Conservation (phyloP, 371 early-diverging fungal species). For the Mycotypha africana region DNA sequence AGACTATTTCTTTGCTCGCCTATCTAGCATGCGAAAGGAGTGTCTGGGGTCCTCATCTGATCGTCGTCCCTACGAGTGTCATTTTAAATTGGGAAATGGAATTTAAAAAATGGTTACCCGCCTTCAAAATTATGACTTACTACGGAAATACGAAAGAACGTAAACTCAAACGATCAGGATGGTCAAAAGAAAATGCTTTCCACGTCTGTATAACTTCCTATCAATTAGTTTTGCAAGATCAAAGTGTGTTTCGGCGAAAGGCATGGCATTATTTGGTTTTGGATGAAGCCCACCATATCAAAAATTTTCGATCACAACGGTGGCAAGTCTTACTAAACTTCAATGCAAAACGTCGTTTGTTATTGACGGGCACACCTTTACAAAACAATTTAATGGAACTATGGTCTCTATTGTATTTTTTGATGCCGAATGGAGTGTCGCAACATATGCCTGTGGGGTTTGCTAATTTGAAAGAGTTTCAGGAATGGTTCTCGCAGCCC, state of each 20-base stretch:
- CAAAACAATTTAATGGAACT: constrained; percentile 94
- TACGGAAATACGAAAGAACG: constrained; percentile 78
- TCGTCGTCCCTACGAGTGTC: constrained; percentile 91
- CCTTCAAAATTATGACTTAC: constrained; percentile 81
- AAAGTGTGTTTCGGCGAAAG: constrained; percentile 71
- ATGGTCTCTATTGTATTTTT: constrained; percentile 93
- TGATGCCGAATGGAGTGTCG: constrained; percentile 75
- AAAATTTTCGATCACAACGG: constrained; percentile 89
- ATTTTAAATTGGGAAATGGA: constrained; percentile 95
- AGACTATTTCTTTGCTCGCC: constrained; percentile 87
- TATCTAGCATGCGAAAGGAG: constrained; percentile 69
- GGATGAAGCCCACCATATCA: constrained; percentile 96
- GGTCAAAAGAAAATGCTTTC: constrained; percentile 78
- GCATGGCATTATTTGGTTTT: constrained; percentile 86
- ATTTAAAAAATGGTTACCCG: constrained; percentile 89
- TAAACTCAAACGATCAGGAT: constrained; percentile 71
- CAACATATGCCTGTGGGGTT: constrained; percentile 67
- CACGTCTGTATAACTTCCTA: constrained; percentile 90
- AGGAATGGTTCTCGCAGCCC: constrained; percentile 87
- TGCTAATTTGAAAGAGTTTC: constrained; percentile 79
- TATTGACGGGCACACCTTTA: constrained; percentile 94
- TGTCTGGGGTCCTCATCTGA: constrained; percentile 82
- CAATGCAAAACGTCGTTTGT: constrained; percentile 69
- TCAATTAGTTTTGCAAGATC: constrained; percentile 78
- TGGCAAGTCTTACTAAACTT: constrained; percentile 91